Conservation (phyloP, 1,139 yeast species). For the Debaryomyces sp. region DNA sequence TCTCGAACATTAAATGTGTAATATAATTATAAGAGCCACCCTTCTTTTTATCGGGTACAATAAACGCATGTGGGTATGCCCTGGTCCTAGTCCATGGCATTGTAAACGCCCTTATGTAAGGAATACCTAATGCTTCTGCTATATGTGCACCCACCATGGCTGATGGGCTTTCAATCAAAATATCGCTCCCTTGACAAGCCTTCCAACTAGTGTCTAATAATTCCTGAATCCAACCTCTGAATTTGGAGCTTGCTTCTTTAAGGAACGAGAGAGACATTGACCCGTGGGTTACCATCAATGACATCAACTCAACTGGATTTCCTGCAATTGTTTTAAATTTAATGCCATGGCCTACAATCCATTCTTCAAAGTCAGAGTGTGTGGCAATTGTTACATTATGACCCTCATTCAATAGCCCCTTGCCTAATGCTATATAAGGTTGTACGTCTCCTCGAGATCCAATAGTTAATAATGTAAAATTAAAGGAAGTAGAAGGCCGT, state of each 20-base stretch:
- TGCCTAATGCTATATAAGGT: constrained; percentile 89
- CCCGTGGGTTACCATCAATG: constrained; percentile 89
- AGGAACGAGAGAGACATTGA: constrained; percentile 81
- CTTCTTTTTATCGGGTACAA: constrained; percentile 89
- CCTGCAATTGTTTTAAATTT: constrained; percentile 82
- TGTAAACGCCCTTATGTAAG: constrained; percentile 92
- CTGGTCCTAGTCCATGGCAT: constrained; percentile 98
- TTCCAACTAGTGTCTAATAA: constrained; percentile 74
- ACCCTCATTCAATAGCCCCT: constrained; percentile 77
- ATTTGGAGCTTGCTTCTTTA: constrained; percentile 78
- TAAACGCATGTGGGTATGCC: constrained; percentile 94
- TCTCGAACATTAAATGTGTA: constrained; percentile 91
- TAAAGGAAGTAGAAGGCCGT: constrained; percentile 54
- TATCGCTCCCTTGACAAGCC: constrained; percentile 83
- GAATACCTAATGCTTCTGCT: constrained; percentile 87
- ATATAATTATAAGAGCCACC: constrained; percentile 92
- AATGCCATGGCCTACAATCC: constrained; percentile 71
- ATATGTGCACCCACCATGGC: constrained; percentile 96
- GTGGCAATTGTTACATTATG: constrained; percentile 85
- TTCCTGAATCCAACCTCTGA: constrained; percentile 79
- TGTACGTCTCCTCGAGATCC: constrained; percentile 98
- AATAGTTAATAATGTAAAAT: constrained; percentile 77
- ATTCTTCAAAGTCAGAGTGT: constrained; percentile 75
- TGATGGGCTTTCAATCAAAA: constrained; percentile 89
- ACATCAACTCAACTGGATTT: constrained; percentile 89